Evolutionary conservation across 2,329 filamentous ascomycete species (phyloP).

Genomic region (Dactylellina sp.): DNA sequence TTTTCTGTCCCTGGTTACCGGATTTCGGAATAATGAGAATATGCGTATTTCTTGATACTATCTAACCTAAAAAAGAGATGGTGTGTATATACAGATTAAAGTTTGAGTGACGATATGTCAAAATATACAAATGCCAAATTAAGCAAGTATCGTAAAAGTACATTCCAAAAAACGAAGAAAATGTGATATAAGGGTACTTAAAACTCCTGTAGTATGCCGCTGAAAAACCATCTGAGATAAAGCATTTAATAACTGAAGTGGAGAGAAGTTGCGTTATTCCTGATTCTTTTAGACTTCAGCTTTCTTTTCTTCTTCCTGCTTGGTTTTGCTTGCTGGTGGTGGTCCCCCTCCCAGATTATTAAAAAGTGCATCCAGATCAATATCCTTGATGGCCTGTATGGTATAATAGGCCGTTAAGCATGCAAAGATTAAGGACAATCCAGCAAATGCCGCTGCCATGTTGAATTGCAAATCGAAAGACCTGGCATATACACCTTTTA

Average conservation of each 20-base stretch:
- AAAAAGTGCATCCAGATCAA: conserved; percentile 20
- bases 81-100: no score
- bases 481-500: conserved; percentile 38
- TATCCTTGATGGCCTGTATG: background rate
- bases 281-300: conserved; percentile 9
- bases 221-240: no score
- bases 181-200: no score
- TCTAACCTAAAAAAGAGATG: no score
- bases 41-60: background rate
- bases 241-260: no score
- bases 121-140: no score
- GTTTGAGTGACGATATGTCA: no score
- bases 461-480: conserved; percentile 53
- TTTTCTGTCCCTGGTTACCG: background rate
- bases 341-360: background rate
- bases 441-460: conserved; percentile 51
- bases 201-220: no score
- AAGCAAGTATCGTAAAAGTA: no score
- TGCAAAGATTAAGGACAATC: conserved; percentile 31
- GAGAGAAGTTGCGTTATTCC: background rate
- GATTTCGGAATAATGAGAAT: background rate
- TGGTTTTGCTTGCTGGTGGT: background rate
- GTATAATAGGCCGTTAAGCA: conserved; percentile 31
- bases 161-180: no score
- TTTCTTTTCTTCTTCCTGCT: conserved; percentile 17